Conservation (phyloP, 208 protist species). For the Porcisia hertigi region DNA sequence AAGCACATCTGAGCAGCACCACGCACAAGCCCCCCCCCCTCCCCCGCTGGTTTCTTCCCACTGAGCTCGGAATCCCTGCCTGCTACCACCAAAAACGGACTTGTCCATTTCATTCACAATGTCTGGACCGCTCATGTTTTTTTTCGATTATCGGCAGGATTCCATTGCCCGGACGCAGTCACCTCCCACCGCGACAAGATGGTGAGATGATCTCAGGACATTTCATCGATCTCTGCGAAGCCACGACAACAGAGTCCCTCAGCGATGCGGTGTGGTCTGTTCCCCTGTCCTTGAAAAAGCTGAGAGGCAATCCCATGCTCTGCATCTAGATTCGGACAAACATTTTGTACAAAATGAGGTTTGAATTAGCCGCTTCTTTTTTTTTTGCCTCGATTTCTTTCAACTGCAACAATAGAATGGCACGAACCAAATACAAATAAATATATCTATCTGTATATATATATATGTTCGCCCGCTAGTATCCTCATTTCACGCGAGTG, state of each 20-base stretch:
- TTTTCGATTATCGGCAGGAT: neutral
- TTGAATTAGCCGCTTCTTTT: neutral
- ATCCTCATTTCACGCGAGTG: neutral
- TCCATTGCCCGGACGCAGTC: neutral
- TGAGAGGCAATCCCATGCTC: neutral
- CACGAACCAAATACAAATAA: too few relatives aligned
- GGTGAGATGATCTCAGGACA: neutral
- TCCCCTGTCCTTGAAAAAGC: neutral
- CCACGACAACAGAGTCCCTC: neutral
- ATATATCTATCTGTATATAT: too few relatives aligned
- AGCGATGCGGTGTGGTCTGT: neutral
- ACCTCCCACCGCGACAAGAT: neutral
- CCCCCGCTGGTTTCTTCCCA: neutral
- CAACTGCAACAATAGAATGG: neutral
- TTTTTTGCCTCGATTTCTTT: neutral
- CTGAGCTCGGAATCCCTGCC: too few relatives aligned
- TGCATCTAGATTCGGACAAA: neutral
- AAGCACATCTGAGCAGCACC: neutral
- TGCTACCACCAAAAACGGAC: too few relatives aligned
- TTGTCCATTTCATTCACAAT: neutral
- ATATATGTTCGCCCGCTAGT: too few relatives aligned
- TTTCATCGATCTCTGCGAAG: neutral
- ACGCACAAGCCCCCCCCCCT: neutral
- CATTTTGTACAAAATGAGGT: neutral
- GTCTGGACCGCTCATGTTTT: neutral